Base-by-base conservation (phyloP, 2,329 filamentous ascomycete species). In the Trichoderma sp. region DNA sequence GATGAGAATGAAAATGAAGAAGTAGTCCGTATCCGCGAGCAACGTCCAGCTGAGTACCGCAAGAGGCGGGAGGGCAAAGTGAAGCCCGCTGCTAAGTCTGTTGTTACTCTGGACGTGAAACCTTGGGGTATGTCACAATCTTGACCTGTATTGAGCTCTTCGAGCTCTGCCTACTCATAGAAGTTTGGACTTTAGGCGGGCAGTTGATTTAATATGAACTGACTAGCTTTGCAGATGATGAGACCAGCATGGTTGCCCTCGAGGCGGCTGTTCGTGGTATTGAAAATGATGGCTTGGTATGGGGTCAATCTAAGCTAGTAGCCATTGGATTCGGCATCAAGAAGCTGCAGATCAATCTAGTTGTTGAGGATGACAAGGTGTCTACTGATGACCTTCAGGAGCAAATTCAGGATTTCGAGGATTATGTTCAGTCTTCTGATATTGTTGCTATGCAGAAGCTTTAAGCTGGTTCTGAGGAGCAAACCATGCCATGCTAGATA, bases 341-440 rank as follows among this genome's bases (percentile, higher is more conserved):
- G 89, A 98, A 98, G 90, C 91, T 99, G 75, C 95, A 98, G 89
- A 97, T 98, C 88, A 98, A 93, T 91, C 85, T 98, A 77, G 94
- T 98, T 78, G 87, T 98, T 76, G 96, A 98, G 88, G 96, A 99
- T 83, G 95, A 98, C 77, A 98, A 98, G 90, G 84, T 99, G 81
- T 94, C 93, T 76, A 83, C 93, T 75, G 89, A 92, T 78, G 95
- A 98, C 74, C 91, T 99, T 77, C 90, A 97, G 88, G 90, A 93
- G 82, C 80, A 93, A 87, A 97, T 98, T 79, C 74, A 81, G 80
- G 93, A 88, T 76, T 89, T 95, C 79, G 96, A 98, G 87, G 96
- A 98, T 82, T 92, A 93, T 83, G 94, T 99, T 81, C 96, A 98
- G 90, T 97, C 94, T 78, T 91, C 92, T 78, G 96, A 98, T 83